Evolutionary conservation across 1,139 yeast genomes (phyloP).

Genomic region (Arxiozyma slooffiae): DNA sequence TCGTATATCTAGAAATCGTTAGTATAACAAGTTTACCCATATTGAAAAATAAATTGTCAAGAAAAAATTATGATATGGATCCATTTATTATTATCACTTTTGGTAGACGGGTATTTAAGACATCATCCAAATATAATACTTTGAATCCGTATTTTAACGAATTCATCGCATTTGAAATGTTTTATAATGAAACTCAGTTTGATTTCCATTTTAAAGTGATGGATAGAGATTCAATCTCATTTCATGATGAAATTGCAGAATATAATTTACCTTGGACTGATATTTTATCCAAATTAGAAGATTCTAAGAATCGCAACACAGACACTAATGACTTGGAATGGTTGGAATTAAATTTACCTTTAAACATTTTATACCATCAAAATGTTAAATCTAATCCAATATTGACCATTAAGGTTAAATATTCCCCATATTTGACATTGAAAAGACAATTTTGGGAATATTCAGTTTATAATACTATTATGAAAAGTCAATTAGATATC

Average conservation of each 20-base stretch:
- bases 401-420: conserved; percentile 52
- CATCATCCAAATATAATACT: conserved; percentile 78
- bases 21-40: conserved; percentile 69
- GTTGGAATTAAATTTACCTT: conserved; percentile 27
- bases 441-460: conserved; percentile 64
- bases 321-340: conserved; percentile 11
- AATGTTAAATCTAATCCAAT: conserved; percentile 39
- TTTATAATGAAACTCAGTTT: conserved; percentile 53
- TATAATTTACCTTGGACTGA: conserved; percentile 46
- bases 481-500: conserved; percentile 19
- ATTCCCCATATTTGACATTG: conserved; percentile 56
- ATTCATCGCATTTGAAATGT: conserved; percentile 66
- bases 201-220: conserved; percentile 61
- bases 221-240: conserved; percentile 77
- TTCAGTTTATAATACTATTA: conserved; percentile 33
- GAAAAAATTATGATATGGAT: conserved; percentile 80
- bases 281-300: conserved; percentile 31
- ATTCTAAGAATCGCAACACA: not conserved
- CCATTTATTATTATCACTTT: conserved; percentile 90
- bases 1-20: conserved; percentile 64
- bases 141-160: conserved; percentile 78
- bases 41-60: conserved; percentile 47
- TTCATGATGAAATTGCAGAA: conserved; percentile 72
- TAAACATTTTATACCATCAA: conserved; percentile 23
- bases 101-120: conserved; percentile 79